Conservation (phyloP, 768 basidiomycete genomes). For the Dentipellis sp. region DNA sequence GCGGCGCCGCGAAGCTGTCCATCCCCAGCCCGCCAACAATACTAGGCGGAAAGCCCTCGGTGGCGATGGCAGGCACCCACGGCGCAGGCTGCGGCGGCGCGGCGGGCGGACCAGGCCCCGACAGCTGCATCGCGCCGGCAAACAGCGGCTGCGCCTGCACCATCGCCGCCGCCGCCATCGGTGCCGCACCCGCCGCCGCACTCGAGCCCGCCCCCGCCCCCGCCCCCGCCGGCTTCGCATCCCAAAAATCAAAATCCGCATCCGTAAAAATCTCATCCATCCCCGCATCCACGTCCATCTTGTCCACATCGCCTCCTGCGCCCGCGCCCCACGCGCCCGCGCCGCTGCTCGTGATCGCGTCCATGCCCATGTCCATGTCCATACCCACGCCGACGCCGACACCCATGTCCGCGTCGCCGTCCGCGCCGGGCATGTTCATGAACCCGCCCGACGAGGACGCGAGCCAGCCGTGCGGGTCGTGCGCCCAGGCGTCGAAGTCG, state of each 20-base stretch:
- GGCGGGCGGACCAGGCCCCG: conserved; percentile 21
- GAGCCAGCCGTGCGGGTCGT: conserved; percentile 11
- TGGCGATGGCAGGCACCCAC: background rate
- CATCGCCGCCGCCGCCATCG: conserved; percentile 25
- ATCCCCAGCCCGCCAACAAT: background rate
- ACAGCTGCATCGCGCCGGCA: conserved; percentile 18
- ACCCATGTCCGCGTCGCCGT: background rate
- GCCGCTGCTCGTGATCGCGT: conserved; percentile 24
- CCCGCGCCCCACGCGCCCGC: conserved; percentile 8
- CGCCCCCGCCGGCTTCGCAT: conserved; percentile 36
- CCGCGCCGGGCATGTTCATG: conserved; percentile 8
- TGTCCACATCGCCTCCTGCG: conserved; percentile 11
- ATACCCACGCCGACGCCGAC: conserved; percentile 25
- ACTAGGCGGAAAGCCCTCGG: background rate
- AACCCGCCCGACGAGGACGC: conserved; percentile 4
- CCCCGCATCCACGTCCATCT: conserved; percentile 21
- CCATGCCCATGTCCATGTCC: conserved; percentile 37
- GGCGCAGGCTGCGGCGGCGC: background rate
- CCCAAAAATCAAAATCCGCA: conserved; percentile 86
- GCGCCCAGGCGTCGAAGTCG: conserved; percentile 18
- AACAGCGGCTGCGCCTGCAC: too few species aligned
- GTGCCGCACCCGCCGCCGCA: conserved; percentile 24
- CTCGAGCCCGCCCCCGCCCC: too few species aligned
- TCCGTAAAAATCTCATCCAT: conserved; percentile 53
- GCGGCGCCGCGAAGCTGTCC: background rate